Percentiles rank a stretch among this genome's conserved stretches.
phyloP scores from a whole-genome alignment of 768 basidiomycete genomes.

The Tremella mesenterica region DNA sequence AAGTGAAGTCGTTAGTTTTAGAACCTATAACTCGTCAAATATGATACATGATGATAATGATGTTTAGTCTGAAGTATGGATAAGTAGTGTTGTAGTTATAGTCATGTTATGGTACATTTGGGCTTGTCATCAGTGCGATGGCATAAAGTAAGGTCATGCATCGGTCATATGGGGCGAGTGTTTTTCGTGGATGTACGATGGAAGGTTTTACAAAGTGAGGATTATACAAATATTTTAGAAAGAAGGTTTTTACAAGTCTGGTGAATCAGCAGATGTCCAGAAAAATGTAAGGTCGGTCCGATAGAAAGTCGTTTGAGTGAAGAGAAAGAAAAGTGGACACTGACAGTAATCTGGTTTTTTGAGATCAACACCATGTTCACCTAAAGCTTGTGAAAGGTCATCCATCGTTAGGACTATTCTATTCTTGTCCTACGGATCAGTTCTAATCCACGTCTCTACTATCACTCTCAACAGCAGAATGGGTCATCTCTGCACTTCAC shows the following conservation, averaged over 20 bases:
- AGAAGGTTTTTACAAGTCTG: background rate
- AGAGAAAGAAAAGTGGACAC: too few relatives aligned
- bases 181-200: background rate
- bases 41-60: background rate
- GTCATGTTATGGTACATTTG: too few relatives aligned
- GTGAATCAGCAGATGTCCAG: background rate
- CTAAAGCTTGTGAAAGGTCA: slow-evolving; percentile 80
- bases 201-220: background rate
- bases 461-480: too few relatives aligned
- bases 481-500: background rate
- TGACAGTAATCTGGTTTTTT: slow-evolving; percentile 83
- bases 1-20: background rate
- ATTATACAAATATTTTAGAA: background rate
- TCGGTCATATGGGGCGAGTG: background rate
- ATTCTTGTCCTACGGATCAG: slow-evolving; percentile 51
- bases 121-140: too few relatives aligned
- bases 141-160: background rate
- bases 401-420: slow-evolving; percentile 95
- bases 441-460: background rate
- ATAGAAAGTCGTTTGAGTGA: background rate
- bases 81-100: too few relatives aligned
- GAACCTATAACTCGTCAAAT: background rate
- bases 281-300: background rate
- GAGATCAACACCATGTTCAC: slow-evolving; percentile 91
- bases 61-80: background rate